These are phyloP conservation scores for Mucor racemosus DNA, from an alignment of 371 early-diverging fungal genomes.

Conservation along the genomic window DNA sequence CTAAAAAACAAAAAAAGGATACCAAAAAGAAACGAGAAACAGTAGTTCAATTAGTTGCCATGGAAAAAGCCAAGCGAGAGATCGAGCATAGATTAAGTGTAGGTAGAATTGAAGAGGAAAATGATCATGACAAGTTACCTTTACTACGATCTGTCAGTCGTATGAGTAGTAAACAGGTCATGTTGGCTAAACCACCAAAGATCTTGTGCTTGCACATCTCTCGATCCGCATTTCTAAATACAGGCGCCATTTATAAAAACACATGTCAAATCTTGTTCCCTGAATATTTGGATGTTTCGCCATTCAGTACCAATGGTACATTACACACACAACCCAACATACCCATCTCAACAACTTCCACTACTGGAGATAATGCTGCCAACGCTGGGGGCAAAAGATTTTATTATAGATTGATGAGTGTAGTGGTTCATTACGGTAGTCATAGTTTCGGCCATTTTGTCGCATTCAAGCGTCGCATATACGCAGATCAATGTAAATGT, in stretches of 20 bases:
- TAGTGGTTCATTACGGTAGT: conserved; percentile 87
- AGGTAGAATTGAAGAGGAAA: conserved; percentile 30
- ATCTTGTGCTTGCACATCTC: conserved; percentile 74
- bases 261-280: conserved; percentile 63
- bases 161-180: conserved; percentile 62
- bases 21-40: conserved; percentile 28
- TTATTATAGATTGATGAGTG: conserved; percentile 63
- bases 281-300: conserved; percentile 65
- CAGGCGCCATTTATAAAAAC: conserved; percentile 72
- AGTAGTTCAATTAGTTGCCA: conserved; percentile 29
- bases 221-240: conserved; percentile 66
- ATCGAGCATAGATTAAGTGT: conserved; percentile 13
- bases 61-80: conserved; percentile 18
- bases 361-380: background rate
- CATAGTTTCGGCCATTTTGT: conserved; percentile 94
- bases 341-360: conserved; percentile 51
- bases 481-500: conserved; percentile 41
- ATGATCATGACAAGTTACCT: conserved; percentile 31
- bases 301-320: conserved; percentile 61
- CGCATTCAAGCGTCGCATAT: conserved; percentile 75
- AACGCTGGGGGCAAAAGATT: background rate
- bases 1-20: conserved; percentile 46
- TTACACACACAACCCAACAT: conserved; percentile 54
- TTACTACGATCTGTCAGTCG: conserved; percentile 26
- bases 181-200: conserved; percentile 64